Evolutionary conservation across 2,329 filamentous ascomycete species (phyloP), one percentile per base, ranked within the genome.

Genomic region (Venturia carpophila): DNA sequence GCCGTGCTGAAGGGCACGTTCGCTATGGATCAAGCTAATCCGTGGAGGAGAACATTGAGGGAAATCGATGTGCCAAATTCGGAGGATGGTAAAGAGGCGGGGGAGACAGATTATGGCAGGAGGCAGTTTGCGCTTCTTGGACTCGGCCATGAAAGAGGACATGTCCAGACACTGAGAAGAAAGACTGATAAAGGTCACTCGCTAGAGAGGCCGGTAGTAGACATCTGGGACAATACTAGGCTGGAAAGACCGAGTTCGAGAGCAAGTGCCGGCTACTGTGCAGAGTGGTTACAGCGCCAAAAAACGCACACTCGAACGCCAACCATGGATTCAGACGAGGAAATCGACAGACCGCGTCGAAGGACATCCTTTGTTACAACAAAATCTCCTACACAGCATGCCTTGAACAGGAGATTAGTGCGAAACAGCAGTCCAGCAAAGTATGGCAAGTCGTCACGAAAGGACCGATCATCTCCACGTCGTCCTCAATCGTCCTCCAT

Each of bases 1-100:
- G 83, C 87, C 7, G 74, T 76, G 6, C 76, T 90, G 3, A 80
- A 76, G 66, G 88, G 87, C 0, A 88, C 87, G 0, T 88, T 90
- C 68, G 78, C 72, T 34, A 63, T 70, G 6, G 66, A 67, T 43
- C 76, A 74, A 74, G 69, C 70, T 61, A 77, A 76, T 61, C 75
- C 75, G 24, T 77, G 75, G 74, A 55, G 56, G 45, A 64, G 66
- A n/a, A n/a, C 19, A 24, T 58, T 27, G 30, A 37, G 52, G 4
- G 17, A 52, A 7, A 52, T 52, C 21, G 10, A 15, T 13, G 21
- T 27, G 21, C 47, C 21, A 52, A 52, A 30, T 15, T 52, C 47
- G 21, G 47, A 52, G 2, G 21, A 52, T 5, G 21, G n/a, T 11
- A 21, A 21, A 10, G 47, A 52, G 21, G 21, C 11, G 21, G 7